phyloP scores from a whole-genome alignment of 1,284 basidiomycete genomes.

The Trichosporon ovoides region DNA sequence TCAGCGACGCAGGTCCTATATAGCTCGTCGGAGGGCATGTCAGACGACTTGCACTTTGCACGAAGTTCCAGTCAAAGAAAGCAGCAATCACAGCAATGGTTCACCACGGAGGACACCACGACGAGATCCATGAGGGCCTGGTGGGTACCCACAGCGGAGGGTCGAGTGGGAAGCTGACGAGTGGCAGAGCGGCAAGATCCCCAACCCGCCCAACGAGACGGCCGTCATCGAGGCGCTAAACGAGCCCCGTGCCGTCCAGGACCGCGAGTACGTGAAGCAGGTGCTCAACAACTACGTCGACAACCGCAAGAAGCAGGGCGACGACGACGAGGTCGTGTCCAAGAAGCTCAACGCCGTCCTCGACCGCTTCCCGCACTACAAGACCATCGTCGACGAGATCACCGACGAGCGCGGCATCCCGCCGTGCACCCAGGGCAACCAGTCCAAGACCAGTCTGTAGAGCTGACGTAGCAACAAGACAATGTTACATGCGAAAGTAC shows the following conservation, averaged over 20 bases:
- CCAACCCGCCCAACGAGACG: slow-evolving; percentile 18
- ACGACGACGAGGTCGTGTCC: slow-evolving; percentile 4
- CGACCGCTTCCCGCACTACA: slow-evolving; percentile 10
- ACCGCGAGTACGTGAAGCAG: slow-evolving; percentile 15
- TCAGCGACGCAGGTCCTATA: neutral
- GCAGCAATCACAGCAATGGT: slow-evolving; percentile 9
- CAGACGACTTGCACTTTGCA: too few species aligned
- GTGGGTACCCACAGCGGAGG: neutral
- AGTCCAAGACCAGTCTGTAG: neutral
- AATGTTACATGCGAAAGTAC: neutral
- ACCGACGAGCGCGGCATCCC: slow-evolving; percentile 7
- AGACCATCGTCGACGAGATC: slow-evolving; percentile 9
- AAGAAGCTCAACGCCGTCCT: slow-evolving; percentile 16
- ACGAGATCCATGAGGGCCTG: slow-evolving; percentile 4
- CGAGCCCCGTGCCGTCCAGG: slow-evolving; percentile 13
- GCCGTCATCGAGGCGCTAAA: slow-evolving; percentile 17
- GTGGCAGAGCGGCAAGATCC: neutral
- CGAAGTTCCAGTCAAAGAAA: neutral
- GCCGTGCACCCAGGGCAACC: neutral
- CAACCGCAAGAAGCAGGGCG: slow-evolving; percentile 22
- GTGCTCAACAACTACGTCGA: slow-evolving; percentile 16
- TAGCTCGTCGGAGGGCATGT: neutral
- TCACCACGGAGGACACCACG: slow-evolving; percentile 22
- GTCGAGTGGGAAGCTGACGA: neutral
- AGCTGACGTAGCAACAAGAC: neutral